A percentile compares a stretch with the other conserved stretches of the same genome.
phyloP scores from a whole-genome alignment of 1,284 basidiomycete species.

The Leccinum angustisporum region DNA sequence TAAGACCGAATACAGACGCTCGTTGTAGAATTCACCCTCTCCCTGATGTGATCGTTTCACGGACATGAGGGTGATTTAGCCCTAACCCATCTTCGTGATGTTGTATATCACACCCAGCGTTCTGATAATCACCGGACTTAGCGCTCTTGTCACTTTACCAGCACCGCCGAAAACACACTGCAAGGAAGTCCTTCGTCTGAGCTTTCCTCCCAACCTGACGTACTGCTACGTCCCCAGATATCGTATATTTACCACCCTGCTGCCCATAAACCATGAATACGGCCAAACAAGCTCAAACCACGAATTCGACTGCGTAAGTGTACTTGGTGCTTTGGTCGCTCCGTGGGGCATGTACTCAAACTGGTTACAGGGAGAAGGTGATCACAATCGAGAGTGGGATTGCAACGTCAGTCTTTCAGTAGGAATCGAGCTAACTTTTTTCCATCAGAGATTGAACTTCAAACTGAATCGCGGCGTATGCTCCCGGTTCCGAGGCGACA shows the following conservation, averaged over 20 bases:
- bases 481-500: background rate
- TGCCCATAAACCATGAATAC: background rate
- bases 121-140: background rate
- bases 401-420: too few species aligned
- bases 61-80: background rate
- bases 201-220: background rate
- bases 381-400: conserved; percentile 1
- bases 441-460: conserved; percentile 4
- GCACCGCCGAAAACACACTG: background rate
- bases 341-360: background rate
- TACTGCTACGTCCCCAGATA: background rate
- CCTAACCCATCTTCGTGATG: background rate
- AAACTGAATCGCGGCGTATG: background rate
- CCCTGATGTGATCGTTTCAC: background rate
- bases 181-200: background rate
- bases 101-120: background rate
- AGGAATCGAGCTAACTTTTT: background rate
- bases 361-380: background rate
- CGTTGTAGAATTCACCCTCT: background rate
- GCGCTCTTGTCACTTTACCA: background rate
- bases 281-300: background rate
- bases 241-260: background rate
- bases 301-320: background rate
- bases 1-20: background rate
- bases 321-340: background rate